Evolutionary conservation across 2,329 filamentous ascomycete genomes (phyloP).

Genomic region (Cladosporium oxysporum): DNA sequence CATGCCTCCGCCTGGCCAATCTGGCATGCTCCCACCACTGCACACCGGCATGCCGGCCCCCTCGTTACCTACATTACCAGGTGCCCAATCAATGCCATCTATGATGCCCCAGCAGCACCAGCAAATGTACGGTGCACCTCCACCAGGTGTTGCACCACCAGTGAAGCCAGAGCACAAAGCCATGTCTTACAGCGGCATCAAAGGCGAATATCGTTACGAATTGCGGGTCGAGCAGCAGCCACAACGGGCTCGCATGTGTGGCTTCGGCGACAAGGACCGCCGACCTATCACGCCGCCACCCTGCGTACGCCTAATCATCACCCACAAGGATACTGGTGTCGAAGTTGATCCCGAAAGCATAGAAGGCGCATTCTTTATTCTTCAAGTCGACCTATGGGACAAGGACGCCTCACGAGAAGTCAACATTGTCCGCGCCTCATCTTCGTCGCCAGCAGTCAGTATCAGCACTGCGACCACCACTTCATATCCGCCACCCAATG

Average conservation of each 20-base stretch:
- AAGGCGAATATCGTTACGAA: slow-evolving; percentile 30
- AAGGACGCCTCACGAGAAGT: slow-evolving; percentile 62
- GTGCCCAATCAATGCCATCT: slow-evolving; percentile 18
- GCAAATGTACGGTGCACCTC: neutral
- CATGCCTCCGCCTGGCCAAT: slow-evolving; percentile 15
- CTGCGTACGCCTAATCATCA: slow-evolving; percentile 81
- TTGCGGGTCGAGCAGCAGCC: slow-evolving; percentile 79
- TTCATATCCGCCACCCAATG: slow-evolving; percentile 65
- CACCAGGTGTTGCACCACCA: slow-evolving; percentile 20
- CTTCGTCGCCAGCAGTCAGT: slow-evolving; percentile 63
- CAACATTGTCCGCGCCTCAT: slow-evolving; percentile 67
- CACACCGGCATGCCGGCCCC: slow-evolving; percentile 21
- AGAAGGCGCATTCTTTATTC: slow-evolving; percentile 66
- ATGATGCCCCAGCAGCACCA: slow-evolving; percentile 20
- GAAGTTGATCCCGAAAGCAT: slow-evolving; percentile 78
- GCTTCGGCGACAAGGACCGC: slow-evolving; percentile 98
- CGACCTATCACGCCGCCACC: slow-evolving; percentile 94
- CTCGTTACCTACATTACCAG: slow-evolving; percentile 11
- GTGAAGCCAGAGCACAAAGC: slow-evolving; percentile 25
- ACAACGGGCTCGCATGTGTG: slow-evolving; percentile 92
- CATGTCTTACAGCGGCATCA: slow-evolving; percentile 23
- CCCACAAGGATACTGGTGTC: slow-evolving; percentile 70
- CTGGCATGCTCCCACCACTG: slow-evolving; percentile 25
- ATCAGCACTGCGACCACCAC: slow-evolving; percentile 80
- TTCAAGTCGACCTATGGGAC: slow-evolving; percentile 70